A percentile compares a stretch with the other conserved stretches of the same genome.
These are phyloP conservation scores for Calonectria leucothoes DNA, from an alignment of 2,329 filamentous ascomycete species.

Conservation along the genomic window DNA sequence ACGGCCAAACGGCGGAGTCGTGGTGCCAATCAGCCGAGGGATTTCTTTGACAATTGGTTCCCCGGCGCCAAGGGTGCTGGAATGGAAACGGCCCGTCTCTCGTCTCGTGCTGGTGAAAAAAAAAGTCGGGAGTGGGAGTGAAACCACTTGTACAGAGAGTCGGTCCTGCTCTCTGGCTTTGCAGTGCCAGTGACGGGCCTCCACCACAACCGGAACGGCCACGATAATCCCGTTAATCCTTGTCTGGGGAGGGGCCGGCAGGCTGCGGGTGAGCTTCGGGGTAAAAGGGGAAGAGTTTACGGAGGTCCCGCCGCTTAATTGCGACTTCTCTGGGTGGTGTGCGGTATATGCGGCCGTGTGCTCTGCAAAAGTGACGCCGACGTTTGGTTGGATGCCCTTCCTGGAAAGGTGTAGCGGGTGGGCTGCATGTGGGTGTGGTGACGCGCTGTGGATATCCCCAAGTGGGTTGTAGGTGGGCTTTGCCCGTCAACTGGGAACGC, in stretches of 20 bases:
- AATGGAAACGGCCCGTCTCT: slow-evolving; percentile 24
- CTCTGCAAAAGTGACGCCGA: slow-evolving; percentile 3
- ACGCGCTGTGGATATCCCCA: slow-evolving; percentile 6
- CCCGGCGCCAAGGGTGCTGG: slow-evolving; percentile 11
- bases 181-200: slow-evolving; percentile 16
- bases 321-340: background rate
- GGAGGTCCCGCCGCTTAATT: slow-evolving; percentile 9
- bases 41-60: slow-evolving; percentile 10
- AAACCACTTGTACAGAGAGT: slow-evolving; percentile 20
- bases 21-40: slow-evolving; percentile 10
- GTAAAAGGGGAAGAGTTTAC: background rate
- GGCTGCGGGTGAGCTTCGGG: slow-evolving; percentile 23
- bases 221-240: slow-evolving; percentile 21
- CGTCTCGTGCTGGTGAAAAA: slow-evolving; percentile 19
- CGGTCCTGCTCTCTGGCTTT: slow-evolving; percentile 17
- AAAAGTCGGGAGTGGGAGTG: slow-evolving; percentile 7
- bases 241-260: slow-evolving; percentile 4
- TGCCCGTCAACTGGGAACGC: slow-evolving; percentile 8
- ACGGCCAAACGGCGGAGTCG: slow-evolving; percentile 15
- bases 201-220: slow-evolving; percentile 17
- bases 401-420: slow-evolving; percentile 18
- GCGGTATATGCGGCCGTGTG: slow-evolving; percentile 11
- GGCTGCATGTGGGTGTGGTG: background rate
- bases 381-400: slow-evolving; percentile 8
- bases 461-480: slow-evolving; percentile 6